phyloP scores from a whole-genome alignment of 2,329 filamentous ascomycete species.

The Ramularia collo-cygni region DNA sequence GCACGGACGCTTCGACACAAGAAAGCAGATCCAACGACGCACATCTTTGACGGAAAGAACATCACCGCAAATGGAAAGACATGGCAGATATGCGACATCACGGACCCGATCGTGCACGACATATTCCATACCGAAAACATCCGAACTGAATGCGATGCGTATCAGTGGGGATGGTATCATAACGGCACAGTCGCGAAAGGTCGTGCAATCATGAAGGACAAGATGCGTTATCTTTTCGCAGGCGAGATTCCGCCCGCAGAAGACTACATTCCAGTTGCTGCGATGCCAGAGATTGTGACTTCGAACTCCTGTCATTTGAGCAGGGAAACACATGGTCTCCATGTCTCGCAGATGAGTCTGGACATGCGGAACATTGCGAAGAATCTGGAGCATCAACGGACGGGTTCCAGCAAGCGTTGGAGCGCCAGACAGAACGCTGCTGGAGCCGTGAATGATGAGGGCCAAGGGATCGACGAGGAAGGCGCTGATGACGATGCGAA shows the following conservation, averaged over 20 bases:
- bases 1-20: conserved; percentile 13
- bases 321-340: conserved; percentile 1
- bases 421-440: too few relatives aligned
- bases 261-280: conserved; percentile 19
- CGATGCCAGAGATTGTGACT: conserved; percentile 16
- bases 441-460: too few relatives aligned
- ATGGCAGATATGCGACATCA: conserved; percentile 91
- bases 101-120: conserved; percentile 63
- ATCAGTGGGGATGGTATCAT: conserved; percentile 71
- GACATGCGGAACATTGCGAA: conserved; percentile 9
- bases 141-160: conserved; percentile 42
- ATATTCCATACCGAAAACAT: conserved; percentile 58
- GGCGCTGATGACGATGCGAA: not conserved
- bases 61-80: conserved; percentile 76
- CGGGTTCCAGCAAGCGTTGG: too few relatives aligned
- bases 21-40: conserved; percentile 43
- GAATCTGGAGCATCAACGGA: not conserved
- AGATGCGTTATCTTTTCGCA: conserved; percentile 50
- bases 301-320: conserved; percentile 1
- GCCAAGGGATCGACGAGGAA: not conserved
- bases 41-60: conserved; percentile 75
- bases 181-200: conserved; percentile 76
- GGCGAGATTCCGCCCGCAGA: conserved; percentile 28
- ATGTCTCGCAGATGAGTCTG: conserved; percentile 1
- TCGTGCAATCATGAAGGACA: conserved; percentile 81